Evolutionary conservation across 1,284 basidiomycete species (phyloP).

Genomic region (Ceratobasidium papillatum): DNA sequence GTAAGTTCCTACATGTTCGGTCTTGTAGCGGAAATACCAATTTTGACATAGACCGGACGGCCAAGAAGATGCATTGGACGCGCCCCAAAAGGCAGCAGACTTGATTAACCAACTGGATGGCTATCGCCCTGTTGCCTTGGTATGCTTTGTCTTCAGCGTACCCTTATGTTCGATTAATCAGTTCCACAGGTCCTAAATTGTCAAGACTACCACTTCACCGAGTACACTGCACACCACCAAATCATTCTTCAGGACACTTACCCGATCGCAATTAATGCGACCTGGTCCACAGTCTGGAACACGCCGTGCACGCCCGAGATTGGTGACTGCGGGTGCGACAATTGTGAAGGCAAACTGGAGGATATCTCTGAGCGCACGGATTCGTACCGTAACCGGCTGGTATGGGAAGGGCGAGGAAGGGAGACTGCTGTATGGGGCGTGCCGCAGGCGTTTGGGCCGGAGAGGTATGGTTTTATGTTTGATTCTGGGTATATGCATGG

Average conservation of each 20-base stretch:
- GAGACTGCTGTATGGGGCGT: conserved; percentile 76
- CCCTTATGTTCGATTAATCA: neutral
- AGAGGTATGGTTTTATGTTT: conserved; percentile 56
- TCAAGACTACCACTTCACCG: conserved; percentile 70
- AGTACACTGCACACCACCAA: conserved; percentile 67
- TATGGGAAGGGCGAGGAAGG: conserved; percentile 68
- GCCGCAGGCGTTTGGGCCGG: conserved; percentile 75
- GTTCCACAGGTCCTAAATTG: conserved; percentile 67
- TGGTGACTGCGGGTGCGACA: conserved; percentile 74
- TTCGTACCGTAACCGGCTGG: conserved; percentile 64
- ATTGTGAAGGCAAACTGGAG: conserved; percentile 61
- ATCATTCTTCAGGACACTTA: conserved; percentile 67
- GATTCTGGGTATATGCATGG: neutral
- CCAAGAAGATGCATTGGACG: conserved; percentile 68
- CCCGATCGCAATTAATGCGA: conserved; percentile 73
- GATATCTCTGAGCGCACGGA: conserved; percentile 73
- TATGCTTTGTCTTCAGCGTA: neutral
- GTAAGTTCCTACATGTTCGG: conserved; percentile 11
- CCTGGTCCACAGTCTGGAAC: conserved; percentile 63
- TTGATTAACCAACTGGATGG: conserved; percentile 73
- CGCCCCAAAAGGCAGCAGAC: conserved; percentile 65
- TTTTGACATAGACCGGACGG: conserved; percentile 58
- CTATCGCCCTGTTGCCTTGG: conserved; percentile 64
- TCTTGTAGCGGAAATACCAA: neutral
- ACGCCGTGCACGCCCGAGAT: conserved; percentile 63